Percentiles rank a stretch among this genome's conserved stretches.
phyloP scores from a whole-genome alignment of 192 early-diverging fungal genomes.

The Rhizophagus sp. region DNA sequence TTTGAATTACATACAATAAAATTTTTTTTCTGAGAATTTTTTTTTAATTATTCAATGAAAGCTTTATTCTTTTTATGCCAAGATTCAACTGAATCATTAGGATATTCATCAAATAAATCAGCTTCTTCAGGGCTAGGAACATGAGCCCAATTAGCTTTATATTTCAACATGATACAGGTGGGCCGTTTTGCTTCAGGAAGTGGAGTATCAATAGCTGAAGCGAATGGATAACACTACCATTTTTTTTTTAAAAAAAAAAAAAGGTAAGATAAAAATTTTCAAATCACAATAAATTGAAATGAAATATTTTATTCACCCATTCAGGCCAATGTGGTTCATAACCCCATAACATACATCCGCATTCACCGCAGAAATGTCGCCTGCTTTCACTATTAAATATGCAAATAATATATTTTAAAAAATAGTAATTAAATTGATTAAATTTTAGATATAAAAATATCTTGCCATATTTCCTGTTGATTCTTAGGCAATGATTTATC shows the following conservation, averaged over 20 bases:
- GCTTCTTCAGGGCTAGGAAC: conserved; percentile 41
- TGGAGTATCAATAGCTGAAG: conserved; percentile 59
- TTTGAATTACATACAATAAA: no score
- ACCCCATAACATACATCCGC: conserved; percentile 56
- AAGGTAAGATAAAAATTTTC: conserved; percentile 33
- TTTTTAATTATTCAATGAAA: conserved; percentile 18
- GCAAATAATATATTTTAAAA: neutral
- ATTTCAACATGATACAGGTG: conserved; percentile 47
- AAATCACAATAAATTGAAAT: conserved; percentile 34
- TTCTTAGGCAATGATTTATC: conserved; percentile 38
- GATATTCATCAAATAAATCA: conserved; percentile 52
- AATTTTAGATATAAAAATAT: neutral
- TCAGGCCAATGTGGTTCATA: conserved; percentile 33
- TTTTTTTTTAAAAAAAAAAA: conserved; percentile 23
- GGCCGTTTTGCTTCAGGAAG: conserved; percentile 43
- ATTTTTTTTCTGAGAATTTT: no score
- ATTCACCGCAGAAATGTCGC: conserved; percentile 58
- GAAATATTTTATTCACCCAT: conserved; percentile 25
- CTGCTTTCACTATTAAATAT: conserved; percentile 38
- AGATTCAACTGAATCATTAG: conserved; percentile 49
- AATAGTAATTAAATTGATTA: neutral
- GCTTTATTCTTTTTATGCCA: conserved; percentile 57
- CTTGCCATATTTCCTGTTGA: conserved; percentile 39
- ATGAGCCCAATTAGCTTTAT: conserved; percentile 48
- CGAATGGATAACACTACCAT: conserved; percentile 43